Evolutionary conservation across 495 filamentous ascomycete species (phyloP), one percentile per base, ranked within the genome.

Genomic region (Podospora conica): DNA sequence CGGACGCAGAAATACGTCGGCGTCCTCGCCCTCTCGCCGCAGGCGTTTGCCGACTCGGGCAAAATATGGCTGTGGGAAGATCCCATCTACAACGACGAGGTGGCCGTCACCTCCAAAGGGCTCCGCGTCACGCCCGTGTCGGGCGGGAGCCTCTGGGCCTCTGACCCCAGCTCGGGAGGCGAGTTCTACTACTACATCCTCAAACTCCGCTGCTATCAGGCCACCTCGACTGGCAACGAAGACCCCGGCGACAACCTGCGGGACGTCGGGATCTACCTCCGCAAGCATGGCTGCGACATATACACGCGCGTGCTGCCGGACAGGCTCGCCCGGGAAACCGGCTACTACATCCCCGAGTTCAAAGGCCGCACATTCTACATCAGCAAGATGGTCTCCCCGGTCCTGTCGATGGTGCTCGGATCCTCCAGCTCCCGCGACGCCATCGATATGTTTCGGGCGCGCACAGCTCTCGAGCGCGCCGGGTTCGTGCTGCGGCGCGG

Each of bases 241-340:
- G n/a, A n/a, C n/a, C n/a, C n/a, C n/a, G n/a, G n/a, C n/a, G n/a
- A n/a, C n/a, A n/a, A n/a, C n/a, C n/a, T n/a, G n/a, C 33, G 24
- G 31, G 60, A 48, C 4, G 24, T 72, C 3, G 70, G 68, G 4
- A 68, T 72, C 53, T 66, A 58, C 27, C 53, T 72, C 22, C 68
- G 61, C 18, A 59, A 72, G 53, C 70, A 72, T 48, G 70, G 70
- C 29, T 65, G 56, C 53, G 70, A 70, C 31, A 11, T 72, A 10
- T 72, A 70, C 53, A 64, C 68, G n/a, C 62, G 70, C 12, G 60
- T 72, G 3, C n/a, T 31, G 23, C 58, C 70, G 0, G 63, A 68
- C 55, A 3, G 5, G 18, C 56, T 70, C 24, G 29, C 65, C 12
- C 24, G 40, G 18, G 31, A 33, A 9, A 25, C 21, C 18, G 24